Evolutionary conservation across 2,329 filamentous ascomycete genomes (phyloP), one percentile per base, ranked within the genome.

Genomic region (Diplocarpon rosae): DNA sequence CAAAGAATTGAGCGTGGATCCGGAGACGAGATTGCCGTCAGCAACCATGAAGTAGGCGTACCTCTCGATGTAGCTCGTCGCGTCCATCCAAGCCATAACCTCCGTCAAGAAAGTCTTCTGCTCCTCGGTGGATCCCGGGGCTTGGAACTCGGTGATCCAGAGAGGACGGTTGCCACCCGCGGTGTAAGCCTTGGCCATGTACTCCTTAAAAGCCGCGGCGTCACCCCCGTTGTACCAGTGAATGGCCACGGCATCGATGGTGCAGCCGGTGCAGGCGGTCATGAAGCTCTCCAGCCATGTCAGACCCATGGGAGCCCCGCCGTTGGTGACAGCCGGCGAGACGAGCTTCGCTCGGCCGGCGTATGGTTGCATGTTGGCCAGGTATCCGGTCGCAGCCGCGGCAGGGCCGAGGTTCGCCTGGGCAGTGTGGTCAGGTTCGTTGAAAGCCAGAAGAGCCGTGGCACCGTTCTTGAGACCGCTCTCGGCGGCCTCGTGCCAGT

Each of bases 361-460:
- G 51, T 65, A 69, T 1, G 65, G 68, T 50, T 68, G 56, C 62
- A 72, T 69, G 59, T 66, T 65, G n/a, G 53, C 50, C 43, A 58
- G 59, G 54, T 63, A 71, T 5, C 59, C 64, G 5, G 54, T 42
- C 1, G 65, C 68, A 9, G 69, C 69, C 3, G 56, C 56, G 28
- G 53, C 45, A n/a, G 49, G 30, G 1, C 28, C 37, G 24, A 61
- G 43, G 67, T 80, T 75, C 55, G 76, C 66, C 65, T 85, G 80
- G n/a, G 59, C 59, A 11, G 54, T 53, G 50, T 72, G 70, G 62
- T 86, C 82, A 37, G 78, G 78, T 69, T 86, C 81, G 70, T 86
- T 86, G 73, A 83, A 84, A 62, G 71, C 70, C 58, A 85, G 70
- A 44, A 85, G 62, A 55, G 71, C 68, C 50, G 68, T 72, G 52